Conservation (phyloP, 192 early-diverging fungal species). For the Helicostylum pulchrum region DNA sequence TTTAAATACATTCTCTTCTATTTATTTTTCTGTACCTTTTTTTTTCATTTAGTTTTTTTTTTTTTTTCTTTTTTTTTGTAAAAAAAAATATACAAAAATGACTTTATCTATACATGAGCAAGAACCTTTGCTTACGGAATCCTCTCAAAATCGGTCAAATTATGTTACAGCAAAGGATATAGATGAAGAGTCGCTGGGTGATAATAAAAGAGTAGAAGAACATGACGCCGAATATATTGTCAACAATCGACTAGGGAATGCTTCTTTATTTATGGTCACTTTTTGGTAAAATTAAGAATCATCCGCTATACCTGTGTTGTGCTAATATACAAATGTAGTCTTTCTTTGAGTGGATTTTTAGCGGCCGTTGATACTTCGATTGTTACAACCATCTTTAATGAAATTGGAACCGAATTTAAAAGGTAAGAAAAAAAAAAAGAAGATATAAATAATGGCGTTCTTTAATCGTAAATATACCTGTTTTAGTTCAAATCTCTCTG, state of each 20-base stretch:
- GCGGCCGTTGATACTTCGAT: slow-evolving; percentile 31
- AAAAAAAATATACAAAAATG: too few relatives aligned
- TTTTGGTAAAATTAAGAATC: not conserved
- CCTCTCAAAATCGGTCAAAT: too few relatives aligned
- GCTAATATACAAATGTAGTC: slow-evolving; percentile 1
- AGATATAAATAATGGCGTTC: not conserved
- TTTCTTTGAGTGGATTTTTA: slow-evolving; percentile 27
- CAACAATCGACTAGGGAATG: slow-evolving; percentile 5
- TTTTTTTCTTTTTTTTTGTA: too few relatives aligned
- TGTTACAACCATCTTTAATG: slow-evolving; percentile 30
- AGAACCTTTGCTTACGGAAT: too few relatives aligned
- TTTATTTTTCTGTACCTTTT: too few relatives aligned
- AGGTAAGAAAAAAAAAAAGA: slow-evolving; percentile 2
- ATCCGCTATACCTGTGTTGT: too few relatives aligned
- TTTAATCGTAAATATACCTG: not conserved
- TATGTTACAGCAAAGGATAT: not conserved
- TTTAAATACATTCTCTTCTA: too few relatives aligned
- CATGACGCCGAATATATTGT: slow-evolving; percentile 8
- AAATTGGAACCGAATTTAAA: slow-evolving; percentile 35
- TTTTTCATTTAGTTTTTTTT: too few relatives aligned
- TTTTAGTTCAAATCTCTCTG: slow-evolving; percentile 25
- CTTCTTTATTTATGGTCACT: not conserved
- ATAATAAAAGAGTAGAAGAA: not conserved
- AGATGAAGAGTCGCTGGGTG: not conserved
- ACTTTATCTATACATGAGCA: too few relatives aligned